Base-by-base conservation (phyloP, 768 basidiomycete species). In the Trametes villosa region DNA sequence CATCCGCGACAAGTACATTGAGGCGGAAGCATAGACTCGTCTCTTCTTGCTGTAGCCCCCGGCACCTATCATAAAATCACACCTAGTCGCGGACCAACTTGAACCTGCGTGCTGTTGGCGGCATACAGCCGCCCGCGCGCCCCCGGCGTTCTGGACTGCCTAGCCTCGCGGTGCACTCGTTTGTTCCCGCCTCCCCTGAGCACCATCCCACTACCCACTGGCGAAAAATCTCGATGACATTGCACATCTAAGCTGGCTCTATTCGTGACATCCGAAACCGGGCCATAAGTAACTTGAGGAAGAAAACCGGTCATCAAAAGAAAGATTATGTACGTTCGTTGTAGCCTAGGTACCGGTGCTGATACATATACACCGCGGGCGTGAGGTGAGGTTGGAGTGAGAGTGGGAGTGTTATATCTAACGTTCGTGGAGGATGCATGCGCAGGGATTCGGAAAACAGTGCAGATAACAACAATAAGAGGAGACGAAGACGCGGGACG, bases 1-100 rank as follows among this genome's bases (percentile, higher is more conserved):
- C 71, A 92, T 96, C 74, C 92, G 94, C 65, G 73, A 83, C 70
- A 92, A 85, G 77, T 96, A 96, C 70, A 74, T 88, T 56, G 57
- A 73, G 62, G n/a, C n/a, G n/a, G 66, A 62, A 52, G 67, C 51
- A 63, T 72, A 67, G 68, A 70, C 29, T 9, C 22, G 46, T 27
- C 49, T 34, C 30, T n/a, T 22, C 57, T 27, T 22, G 9, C 15
- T 17, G 20, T 52, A 48, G 31, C 53, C 38, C n/a, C 18, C 20
- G 20, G 30, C 30, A 36, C 31, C n/a, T 61, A 41, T 27, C 42
- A 36, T 55, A 61, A 61, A 53, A 17, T 26, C 20, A 42, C 36
- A 27, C 46, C 47, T 48, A 47, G 20, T 48, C 46, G 52, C 46
- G 45, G 52, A 48, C 50, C n/a, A 1, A 29, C n/a, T 45, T 13